A percentile compares a stretch with the other conserved stretches of the same genome.
These are phyloP conservation scores for Pecoramyces ruminantium DNA, from an alignment of 192 early-diverging fungal species.

Conservation along the genomic window DNA sequence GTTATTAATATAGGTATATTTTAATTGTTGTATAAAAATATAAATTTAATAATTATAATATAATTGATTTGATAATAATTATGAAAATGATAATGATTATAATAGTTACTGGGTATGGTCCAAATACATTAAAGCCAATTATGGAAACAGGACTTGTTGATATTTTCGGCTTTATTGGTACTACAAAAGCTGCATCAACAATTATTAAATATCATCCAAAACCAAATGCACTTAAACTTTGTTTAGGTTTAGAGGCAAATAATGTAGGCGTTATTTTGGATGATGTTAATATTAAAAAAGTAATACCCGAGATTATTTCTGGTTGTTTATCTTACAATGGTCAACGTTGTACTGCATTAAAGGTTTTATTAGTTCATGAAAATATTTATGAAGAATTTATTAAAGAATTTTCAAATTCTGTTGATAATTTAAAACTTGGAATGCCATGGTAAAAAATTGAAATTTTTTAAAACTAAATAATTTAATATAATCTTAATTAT, in stretches of 20 bases:
- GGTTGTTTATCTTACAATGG: not conserved
- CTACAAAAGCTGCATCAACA: not conserved
- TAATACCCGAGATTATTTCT: not conserved
- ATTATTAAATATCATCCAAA: slow-evolving; percentile 2
- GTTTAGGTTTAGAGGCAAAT: slow-evolving; percentile 1
- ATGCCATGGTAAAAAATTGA: not conserved
- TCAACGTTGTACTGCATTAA: slow-evolving; percentile 2
- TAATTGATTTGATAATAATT: no score
- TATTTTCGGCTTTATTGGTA: slow-evolving; percentile 1
- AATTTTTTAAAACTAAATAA: no score
- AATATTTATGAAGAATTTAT: not conserved
- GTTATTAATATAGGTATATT: not conserved
- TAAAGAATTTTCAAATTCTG: not conserved
- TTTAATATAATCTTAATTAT: no score
- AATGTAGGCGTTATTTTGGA: not conserved
- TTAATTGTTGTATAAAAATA: no score
- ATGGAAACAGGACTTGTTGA: not conserved
- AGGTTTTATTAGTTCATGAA: slow-evolving; percentile 2
- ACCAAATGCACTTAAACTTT: not conserved
- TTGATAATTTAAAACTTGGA: slow-evolving; percentile 1
- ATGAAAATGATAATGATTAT: no score
- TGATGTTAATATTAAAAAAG: not conserved
- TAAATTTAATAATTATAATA: no score
- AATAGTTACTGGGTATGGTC: not conserved
- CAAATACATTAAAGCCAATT: not conserved